Evolutionary conservation across 345 rosid species (phyloP).

Genomic region (Microthlaspi erraticum): DNA sequence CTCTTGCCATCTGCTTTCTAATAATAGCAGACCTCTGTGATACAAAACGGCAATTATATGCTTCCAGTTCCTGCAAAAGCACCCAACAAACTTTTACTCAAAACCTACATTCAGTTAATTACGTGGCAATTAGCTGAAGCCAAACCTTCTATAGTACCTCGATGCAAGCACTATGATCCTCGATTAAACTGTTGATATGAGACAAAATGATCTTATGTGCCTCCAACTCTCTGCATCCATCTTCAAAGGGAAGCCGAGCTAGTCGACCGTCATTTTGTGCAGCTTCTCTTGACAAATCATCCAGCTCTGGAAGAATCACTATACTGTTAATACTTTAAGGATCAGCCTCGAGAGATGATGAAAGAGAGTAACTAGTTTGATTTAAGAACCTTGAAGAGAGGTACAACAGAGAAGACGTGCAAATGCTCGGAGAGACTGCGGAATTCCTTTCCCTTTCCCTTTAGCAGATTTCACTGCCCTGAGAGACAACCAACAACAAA

Average conservation of each 20-base stretch:
- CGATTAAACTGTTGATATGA: constrained; percentile 49
- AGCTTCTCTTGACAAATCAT: constrained; percentile 70
- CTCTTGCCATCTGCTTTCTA: constrained; percentile 65
- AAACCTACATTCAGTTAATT: background rate
- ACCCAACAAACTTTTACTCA: constrained; percentile 16
- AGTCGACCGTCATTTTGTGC: constrained; percentile 74
- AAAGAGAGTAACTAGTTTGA: constrained; percentile 16
- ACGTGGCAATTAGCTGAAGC: constrained; percentile 19
- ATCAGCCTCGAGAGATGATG: constrained; percentile 9
- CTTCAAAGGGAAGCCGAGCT: constrained; percentile 67
- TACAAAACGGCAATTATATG: constrained; percentile 16
- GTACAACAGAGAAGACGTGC: constrained; percentile 71
- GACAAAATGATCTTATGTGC: constrained; percentile 68
- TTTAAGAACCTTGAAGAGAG: constrained; percentile 56
- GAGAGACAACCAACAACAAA: constrained; percentile 28
- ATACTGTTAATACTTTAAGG: constrained; percentile 11
- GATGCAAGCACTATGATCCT: constrained; percentile 50
- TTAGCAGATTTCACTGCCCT: constrained; percentile 77
- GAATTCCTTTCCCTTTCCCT: constrained; percentile 85
- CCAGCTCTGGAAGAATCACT: constrained; percentile 51
- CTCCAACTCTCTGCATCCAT: constrained; percentile 55
- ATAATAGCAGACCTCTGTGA: constrained; percentile 38
- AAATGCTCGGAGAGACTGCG: constrained; percentile 84
- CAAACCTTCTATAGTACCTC: constrained; percentile 52
- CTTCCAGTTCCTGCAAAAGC: constrained; percentile 52